These are phyloP conservation scores for Hymenoscyphus occultus DNA, from an alignment of 2,329 filamentous ascomycete species.

Conservation along the genomic window DNA sequence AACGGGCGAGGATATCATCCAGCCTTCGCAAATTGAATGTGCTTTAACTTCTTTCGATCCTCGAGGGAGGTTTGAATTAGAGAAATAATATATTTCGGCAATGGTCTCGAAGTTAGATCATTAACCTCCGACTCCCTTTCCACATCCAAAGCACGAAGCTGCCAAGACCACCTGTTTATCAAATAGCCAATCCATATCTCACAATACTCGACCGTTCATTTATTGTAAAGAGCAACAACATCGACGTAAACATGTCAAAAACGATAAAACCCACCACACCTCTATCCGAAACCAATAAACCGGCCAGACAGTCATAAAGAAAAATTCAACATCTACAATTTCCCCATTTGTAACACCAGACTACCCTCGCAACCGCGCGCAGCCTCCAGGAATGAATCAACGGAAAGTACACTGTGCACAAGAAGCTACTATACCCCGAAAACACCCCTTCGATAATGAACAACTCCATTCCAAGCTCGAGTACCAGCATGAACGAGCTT, in stretches of 20 bases:
- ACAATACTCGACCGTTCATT: not conserved
- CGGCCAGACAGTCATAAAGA: not conserved
- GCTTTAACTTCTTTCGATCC: too few relatives aligned
- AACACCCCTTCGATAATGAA: not conserved
- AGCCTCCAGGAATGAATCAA: not conserved
- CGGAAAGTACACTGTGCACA: not conserved
- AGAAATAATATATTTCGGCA: not conserved
- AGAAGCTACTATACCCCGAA: not conserved
- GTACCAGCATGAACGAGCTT: not conserved
- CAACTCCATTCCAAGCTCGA: not conserved
- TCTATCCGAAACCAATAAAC: not conserved
- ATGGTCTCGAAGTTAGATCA: not conserved
- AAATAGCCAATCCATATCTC: not conserved
- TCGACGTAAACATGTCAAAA: not conserved
- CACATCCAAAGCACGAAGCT: not conserved
- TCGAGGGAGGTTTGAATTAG: not conserved
- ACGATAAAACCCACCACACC: not conserved
- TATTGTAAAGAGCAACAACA: not conserved
- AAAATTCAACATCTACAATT: not conserved
- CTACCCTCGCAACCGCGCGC: not conserved
- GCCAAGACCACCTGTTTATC: not conserved
- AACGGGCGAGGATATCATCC: not conserved
- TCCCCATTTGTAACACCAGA: not conserved
- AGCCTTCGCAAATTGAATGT: not conserved
- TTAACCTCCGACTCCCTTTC: not conserved